Evolutionary conservation across 2,329 filamentous ascomycete species (phyloP), one percentile per base, ranked within the genome.

Genomic region (Fusarium multiceps): DNA sequence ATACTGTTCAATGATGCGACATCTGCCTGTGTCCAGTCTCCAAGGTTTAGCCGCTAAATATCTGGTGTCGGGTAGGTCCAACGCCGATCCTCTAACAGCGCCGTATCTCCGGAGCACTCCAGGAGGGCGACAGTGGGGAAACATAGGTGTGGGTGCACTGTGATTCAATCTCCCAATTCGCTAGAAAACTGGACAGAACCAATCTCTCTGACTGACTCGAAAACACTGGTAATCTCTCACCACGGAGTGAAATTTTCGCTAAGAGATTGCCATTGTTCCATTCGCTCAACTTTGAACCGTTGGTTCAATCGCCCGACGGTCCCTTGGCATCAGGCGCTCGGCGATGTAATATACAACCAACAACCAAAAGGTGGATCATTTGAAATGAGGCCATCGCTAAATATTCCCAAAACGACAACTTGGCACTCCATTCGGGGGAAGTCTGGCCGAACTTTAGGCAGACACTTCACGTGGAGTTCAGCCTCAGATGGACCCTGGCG

Each of bases 21-120:
- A 6, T 18, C 2, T 18, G 32, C 4, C 1, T 4, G 1, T 6
- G 16, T 1, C 0, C 1, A 8, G 9, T 34, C 8, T 18, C 27
- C 27, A 28, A 18, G 25, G 25, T 27, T 27, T 11, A 11, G 25
- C 25, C 25, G 25, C 3, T 3, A 27, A 27, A 27, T 11, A 27
- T 25, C 14, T 34, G 32, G 14, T 34, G 5, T 5, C 7, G 30
- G 30, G 30, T 32, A 32, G 30, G 7, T 14, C n/a, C n/a, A 34
- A 34, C 2, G 30, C 14, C 16, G 16, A 1, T 18, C 14, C 7
- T 14, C 30, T 32, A 32, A 32, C 4, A 32, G 14, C 30, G 30
- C 30, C 30, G 30, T 32, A 32, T 16, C 5, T 32, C 30, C 14
- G 30, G 14, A 8, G 4, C 14, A 32, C 32, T 34, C 32, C 14